Conservation (phyloP, 805 yeast species). For the Starmerella bacillaris region DNA sequence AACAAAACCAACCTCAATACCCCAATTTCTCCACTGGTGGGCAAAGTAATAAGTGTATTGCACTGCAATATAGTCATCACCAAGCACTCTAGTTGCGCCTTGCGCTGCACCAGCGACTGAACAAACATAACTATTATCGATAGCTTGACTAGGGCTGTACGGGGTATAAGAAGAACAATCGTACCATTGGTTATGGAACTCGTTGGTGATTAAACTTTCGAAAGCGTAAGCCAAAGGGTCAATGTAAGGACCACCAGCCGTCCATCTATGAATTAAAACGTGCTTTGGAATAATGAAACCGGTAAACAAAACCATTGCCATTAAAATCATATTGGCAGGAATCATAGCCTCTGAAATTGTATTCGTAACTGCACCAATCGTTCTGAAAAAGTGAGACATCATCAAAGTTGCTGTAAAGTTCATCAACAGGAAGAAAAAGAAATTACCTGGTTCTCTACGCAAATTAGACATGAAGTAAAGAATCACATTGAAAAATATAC, state of each 20-base stretch:
- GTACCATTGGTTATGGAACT: slow-evolving; percentile 41
- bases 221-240: slow-evolving; percentile 42
- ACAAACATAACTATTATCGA: slow-evolving; percentile 47
- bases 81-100: slow-evolving; percentile 37
- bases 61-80: slow-evolving; percentile 36
- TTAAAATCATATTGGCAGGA: slow-evolving; percentile 36
- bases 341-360: slow-evolving; percentile 41
- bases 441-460: slow-evolving; percentile 33
- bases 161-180: slow-evolving; percentile 40
- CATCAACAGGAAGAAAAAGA: slow-evolving; percentile 35
- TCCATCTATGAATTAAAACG: slow-evolving; percentile 48
- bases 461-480: slow-evolving; percentile 41
- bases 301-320: slow-evolving; percentile 39
- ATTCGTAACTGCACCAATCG: slow-evolving; percentile 35
- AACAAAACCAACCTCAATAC: slow-evolving; percentile 39
- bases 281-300: slow-evolving; percentile 43
- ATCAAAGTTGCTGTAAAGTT: slow-evolving; percentile 29
- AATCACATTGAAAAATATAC: slow-evolving; percentile 31
- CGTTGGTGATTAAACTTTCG: slow-evolving; percentile 48
- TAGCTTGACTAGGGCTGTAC: slow-evolving; percentile 12
- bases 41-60: slow-evolving; percentile 35
- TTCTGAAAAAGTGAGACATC: slow-evolving; percentile 36
- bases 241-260: slow-evolving; percentile 43
- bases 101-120: slow-evolving; percentile 40
- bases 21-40: slow-evolving; percentile 71